Base-by-base conservation (phyloP, 2,329 filamentous ascomycete genomes). In the Monilinia polystroma region DNA sequence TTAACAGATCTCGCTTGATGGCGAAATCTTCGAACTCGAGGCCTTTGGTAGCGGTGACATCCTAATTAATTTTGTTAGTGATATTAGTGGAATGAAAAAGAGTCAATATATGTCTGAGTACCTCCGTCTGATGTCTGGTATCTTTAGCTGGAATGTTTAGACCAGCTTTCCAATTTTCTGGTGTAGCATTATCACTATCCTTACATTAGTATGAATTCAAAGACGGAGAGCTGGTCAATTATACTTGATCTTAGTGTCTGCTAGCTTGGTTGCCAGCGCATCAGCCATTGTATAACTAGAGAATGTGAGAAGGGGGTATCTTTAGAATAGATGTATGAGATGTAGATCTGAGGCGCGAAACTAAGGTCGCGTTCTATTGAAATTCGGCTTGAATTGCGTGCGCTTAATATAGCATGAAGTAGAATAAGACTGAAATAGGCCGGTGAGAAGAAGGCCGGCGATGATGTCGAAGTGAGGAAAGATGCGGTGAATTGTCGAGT, bases 41-140 rank as follows among this genome's bases (percentile, higher is more conserved):
- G 69, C 95, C 95, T 82, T 97, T 98, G 43, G 94, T 99, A 75
- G 93, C 93, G 67, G 94, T 98, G 69, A 99, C 96, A 90, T 99
- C 95, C 91, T 96, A 74, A 60, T 70, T 55, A 45, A 47, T 35
- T 32, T 66, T 66, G 70, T 72, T 69, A 70, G 70, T 53, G 32
- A 58, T 26, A 51, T 14, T 23, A 18, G 38, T 20, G 35, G 43
- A 35, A 23, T 18, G 18, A 16, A 23, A n/a, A 14, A 38, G 53
- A 18, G n/a, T 1, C n/a, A 20, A 32, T 59, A 20, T 16, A 23
- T 63, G 41, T 16, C 35, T 26, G 32, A 41, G 68, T 78, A 91
- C 90, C 83, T 94, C 91, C 71, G 91, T 95, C 80, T 95, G 91
- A 73, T 90, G 87, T 80, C 91, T 86, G 74, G 82, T 87, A 77